phyloP scores from a whole-genome alignment of 2,329 filamentous ascomycete genomes.

The Lasiodiplodia theobromae region DNA sequence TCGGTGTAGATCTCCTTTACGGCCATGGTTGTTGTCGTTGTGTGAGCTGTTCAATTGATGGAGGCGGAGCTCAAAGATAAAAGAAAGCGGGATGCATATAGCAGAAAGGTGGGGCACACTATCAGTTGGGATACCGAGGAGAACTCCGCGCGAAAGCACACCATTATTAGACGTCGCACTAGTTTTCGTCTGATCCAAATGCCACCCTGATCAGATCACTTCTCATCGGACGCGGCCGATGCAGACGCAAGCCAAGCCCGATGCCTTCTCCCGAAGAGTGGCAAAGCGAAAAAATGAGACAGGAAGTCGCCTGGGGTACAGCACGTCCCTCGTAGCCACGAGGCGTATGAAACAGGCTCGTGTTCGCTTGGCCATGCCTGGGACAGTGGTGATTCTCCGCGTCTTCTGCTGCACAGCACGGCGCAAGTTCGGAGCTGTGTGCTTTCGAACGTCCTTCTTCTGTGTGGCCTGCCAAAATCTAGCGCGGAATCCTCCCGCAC shows the following conservation, averaged over 20 bases:
- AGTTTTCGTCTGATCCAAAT: neutral
- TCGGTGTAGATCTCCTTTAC: constrained; percentile 25
- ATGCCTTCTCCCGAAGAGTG: neutral
- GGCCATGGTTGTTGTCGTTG: constrained; percentile 5
- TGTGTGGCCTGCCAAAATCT: too few relatives aligned
- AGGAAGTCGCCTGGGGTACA: neutral
- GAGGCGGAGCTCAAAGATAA: neutral
- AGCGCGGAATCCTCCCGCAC: constrained; percentile 17
- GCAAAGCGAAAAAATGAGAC: neutral
- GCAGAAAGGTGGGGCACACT: neutral
- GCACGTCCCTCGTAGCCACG: neutral
- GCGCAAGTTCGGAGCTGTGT: constrained; percentile 5
- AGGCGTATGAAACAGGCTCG: constrained; percentile 12
- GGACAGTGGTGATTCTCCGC: constrained; percentile 7
- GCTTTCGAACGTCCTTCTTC: neutral
- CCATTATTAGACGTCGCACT: neutral
- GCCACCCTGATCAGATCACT: constrained; percentile 14
- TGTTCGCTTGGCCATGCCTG: constrained; percentile 12
- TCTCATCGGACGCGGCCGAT: constrained; percentile 7
- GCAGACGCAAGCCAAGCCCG: neutral
- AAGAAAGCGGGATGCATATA: neutral
- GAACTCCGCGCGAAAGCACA: neutral
- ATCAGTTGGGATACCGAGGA: neutral
- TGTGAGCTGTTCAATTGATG: neutral
- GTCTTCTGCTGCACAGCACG: neutral